These are phyloP conservation scores for Lonicera japonica DNA, from an alignment of 129 eudicot genomes.

Conservation along the genomic window DNA sequence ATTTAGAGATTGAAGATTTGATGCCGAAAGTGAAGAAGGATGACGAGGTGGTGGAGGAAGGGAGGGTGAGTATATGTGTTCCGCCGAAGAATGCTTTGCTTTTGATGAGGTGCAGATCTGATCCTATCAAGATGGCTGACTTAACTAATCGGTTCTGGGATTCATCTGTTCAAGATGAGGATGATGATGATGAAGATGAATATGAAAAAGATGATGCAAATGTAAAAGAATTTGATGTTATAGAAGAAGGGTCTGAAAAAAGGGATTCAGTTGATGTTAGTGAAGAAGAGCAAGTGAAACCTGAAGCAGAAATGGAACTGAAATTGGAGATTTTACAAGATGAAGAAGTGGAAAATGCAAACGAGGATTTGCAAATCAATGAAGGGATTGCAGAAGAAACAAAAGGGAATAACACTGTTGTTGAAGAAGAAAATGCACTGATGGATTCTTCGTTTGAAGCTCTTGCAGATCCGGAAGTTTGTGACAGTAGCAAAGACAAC, in stretches of 20 bases:
- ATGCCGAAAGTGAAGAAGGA: conserved; percentile 19
- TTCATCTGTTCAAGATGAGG: conserved; percentile 16
- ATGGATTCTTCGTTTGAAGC: conserved; percentile 37
- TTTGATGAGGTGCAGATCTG: conserved; percentile 97
- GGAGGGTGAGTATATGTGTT: conserved; percentile 67
- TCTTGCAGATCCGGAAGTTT: conserved; percentile 24
- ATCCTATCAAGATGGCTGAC: conserved; percentile 78
- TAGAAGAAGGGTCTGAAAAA: conserved; percentile 9
- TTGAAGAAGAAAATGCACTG: conserved; percentile 35
- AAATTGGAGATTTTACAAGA: conserved; percentile 10
- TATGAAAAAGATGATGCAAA: conserved; percentile 15
- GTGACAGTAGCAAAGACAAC: conserved; percentile 15
- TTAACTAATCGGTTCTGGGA: conserved; percentile 70
- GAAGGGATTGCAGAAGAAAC: conserved; percentile 19
- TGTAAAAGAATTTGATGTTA: conserved; percentile 10
- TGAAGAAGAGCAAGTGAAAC: conserved; percentile 12
- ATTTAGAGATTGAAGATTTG: conserved; percentile 45
- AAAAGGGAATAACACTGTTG: conserved; percentile 7
- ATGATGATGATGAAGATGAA: conserved; percentile 15
- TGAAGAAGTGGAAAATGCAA: conserved; percentile 6
- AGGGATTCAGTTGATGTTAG: conserved; percentile 11
- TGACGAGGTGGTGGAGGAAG: conserved; percentile 19
- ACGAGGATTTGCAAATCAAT: conserved; percentile 15
- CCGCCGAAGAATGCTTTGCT: conserved; percentile 93
- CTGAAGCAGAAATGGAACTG: not conserved